Percentiles rank a stretch among this genome's conserved stretches.
Evolutionary conservation across 352 stramenopile species (phyloP).

Genomic region (Phytopythium litorale): DNA sequence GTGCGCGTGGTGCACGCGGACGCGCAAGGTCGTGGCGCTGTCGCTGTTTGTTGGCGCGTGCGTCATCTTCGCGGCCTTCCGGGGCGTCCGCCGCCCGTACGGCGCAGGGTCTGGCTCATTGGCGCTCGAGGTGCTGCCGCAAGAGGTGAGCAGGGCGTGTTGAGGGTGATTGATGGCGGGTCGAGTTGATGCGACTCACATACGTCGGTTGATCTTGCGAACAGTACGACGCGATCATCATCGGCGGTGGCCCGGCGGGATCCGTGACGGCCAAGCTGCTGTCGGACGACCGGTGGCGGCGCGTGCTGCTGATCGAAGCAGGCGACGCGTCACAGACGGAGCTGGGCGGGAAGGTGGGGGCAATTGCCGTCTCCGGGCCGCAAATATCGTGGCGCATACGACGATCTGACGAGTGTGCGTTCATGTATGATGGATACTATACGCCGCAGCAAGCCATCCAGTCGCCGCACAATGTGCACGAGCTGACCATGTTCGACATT

Average conservation of each 20-base stretch:
- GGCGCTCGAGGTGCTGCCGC: constrained; percentile 8
- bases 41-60: constrained; percentile 6
- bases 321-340: constrained; percentile 50
- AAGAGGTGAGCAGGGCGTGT: constrained; percentile 16
- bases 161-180: background rate
- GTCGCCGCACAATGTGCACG: constrained; percentile 30
- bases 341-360: constrained; percentile 45
- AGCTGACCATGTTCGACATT: constrained; percentile 77
- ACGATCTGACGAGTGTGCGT: background rate
- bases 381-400: background rate
- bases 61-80: constrained; percentile 6
- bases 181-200: background rate
- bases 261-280: constrained; percentile 50
- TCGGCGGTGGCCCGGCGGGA: constrained; percentile 56
- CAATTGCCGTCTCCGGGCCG: background rate
- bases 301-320: constrained; percentile 65
- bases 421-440: background rate
- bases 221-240: constrained; percentile 60
- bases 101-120: background rate
- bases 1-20: constrained; percentile 6
- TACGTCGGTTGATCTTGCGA: background rate
- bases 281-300: constrained; percentile 48
- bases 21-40: background rate
- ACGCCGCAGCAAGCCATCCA: constrained; percentile 26
- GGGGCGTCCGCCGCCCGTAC: background rate